Evolutionary conservation across 257 asterid species (phyloP).

Genomic region (Nicotiana benthamiana): DNA sequence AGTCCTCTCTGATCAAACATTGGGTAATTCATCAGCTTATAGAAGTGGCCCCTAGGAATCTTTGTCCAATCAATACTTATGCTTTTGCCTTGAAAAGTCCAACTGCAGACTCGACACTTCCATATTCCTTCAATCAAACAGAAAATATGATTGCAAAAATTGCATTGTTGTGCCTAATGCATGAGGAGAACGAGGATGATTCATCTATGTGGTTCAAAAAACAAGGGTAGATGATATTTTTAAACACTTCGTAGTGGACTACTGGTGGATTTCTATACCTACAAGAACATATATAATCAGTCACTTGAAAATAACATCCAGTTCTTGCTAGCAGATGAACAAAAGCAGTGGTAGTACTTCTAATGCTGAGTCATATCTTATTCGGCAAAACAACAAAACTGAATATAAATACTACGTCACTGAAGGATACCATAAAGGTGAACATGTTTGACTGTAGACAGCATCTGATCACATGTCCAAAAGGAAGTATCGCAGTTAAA

Average conservation of each 20-base stretch:
- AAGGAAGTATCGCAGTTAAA: not conserved
- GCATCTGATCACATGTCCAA: not conserved
- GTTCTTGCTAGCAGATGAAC: not conserved
- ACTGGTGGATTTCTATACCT: not conserved
- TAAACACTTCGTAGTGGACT: not conserved
- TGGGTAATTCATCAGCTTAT: constrained; percentile 54
- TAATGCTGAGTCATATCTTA: not conserved
- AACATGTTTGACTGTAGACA: not conserved
- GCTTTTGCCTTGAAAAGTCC: constrained; percentile 61
- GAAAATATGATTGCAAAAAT: constrained; percentile 31
- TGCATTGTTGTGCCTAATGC: constrained; percentile 25
- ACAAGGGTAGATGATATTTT: not conserved
- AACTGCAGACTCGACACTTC: constrained; percentile 89
- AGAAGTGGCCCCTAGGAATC: constrained; percentile 49
- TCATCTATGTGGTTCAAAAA: constrained; percentile 9
- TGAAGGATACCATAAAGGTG: not conserved
- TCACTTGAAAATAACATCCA: not conserved
- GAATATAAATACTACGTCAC: not conserved
- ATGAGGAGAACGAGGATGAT: not conserved
- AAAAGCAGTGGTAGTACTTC: not conserved
- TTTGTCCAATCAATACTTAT: constrained; percentile 44
- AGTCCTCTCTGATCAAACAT: constrained; percentile 26
- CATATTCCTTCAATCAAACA: constrained; percentile 76
- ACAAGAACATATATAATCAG: not conserved
- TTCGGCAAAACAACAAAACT: not conserved